Evolutionary conservation across 2,329 filamentous ascomycete species (phyloP).

Genomic region (Aureobasidium sp.): DNA sequence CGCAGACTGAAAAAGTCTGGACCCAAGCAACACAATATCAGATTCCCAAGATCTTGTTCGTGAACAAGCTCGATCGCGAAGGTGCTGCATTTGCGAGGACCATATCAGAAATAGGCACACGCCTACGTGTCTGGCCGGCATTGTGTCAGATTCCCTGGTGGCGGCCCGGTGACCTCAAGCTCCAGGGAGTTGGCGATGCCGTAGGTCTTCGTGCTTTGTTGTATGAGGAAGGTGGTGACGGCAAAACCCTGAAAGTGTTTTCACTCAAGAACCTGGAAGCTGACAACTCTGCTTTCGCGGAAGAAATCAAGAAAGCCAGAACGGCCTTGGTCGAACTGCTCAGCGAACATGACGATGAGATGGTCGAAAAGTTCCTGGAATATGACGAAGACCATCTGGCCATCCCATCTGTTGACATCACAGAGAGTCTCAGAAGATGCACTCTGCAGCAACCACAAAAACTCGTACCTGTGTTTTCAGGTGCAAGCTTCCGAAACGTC

Average conservation of each 20-base stretch:
- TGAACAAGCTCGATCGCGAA: slow-evolving; percentile 80
- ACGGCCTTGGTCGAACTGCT: slow-evolving; percentile 71
- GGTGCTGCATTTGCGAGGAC: slow-evolving; percentile 77
- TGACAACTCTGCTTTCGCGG: slow-evolving; percentile 42
- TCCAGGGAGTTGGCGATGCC: slow-evolving; percentile 78
- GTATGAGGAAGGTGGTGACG: slow-evolving; percentile 62
- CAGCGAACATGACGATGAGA: slow-evolving; percentile 77
- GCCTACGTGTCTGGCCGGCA: slow-evolving; percentile 75
- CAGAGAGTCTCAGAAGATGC: slow-evolving; percentile 63
- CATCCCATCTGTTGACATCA: slow-evolving; percentile 58
- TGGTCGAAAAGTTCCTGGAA: slow-evolving; percentile 79
- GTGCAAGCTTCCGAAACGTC: slow-evolving; percentile 88
- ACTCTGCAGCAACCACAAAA: slow-evolving; percentile 59
- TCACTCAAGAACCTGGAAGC: slow-evolving; percentile 45
- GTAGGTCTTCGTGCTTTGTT: slow-evolving; percentile 65
- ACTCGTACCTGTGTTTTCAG: slow-evolving; percentile 82
- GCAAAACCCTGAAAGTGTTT: slow-evolving; percentile 45
- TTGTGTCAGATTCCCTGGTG: slow-evolving; percentile 97
- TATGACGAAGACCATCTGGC: slow-evolving; percentile 62
- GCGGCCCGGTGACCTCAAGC: slow-evolving; percentile 60
- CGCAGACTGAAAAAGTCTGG: slow-evolving; percentile 97
- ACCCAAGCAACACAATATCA: slow-evolving; percentile 74
- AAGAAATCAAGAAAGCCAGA: slow-evolving; percentile 68
- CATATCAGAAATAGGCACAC: slow-evolving; percentile 73
- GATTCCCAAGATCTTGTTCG: slow-evolving; percentile 73